phyloP scores from a whole-genome alignment of 768 basidiomycete species.

The Pleurotus tuoliensis region DNA sequence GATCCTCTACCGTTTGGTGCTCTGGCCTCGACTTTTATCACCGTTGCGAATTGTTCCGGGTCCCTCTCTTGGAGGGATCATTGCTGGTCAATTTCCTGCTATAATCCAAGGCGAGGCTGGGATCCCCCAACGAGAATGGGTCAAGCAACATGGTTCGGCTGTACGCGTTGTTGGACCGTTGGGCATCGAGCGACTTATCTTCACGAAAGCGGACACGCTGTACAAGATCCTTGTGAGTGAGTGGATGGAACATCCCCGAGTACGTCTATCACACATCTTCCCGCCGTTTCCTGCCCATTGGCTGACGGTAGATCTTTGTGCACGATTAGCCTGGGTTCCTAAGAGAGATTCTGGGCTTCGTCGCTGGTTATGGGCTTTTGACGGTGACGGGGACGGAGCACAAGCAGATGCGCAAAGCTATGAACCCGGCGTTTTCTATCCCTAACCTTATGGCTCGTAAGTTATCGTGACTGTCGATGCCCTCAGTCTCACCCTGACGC shows the following conservation, averaged over 20 bases:
- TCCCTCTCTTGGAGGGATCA: constrained; percentile 26
- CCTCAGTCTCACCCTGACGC: background rate
- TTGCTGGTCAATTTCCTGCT: constrained; percentile 34
- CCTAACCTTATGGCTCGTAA: constrained; percentile 34
- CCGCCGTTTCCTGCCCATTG: no score
- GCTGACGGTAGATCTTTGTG: no score
- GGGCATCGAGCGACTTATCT: constrained; percentile 41
- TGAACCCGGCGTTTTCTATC: constrained; percentile 51
- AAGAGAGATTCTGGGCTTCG: constrained; percentile 36
- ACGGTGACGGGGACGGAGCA: constrained; percentile 47
- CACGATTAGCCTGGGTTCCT: constrained; percentile 36
- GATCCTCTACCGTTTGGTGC: constrained; percentile 23
- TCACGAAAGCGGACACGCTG: constrained; percentile 40
- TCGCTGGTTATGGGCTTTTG: constrained; percentile 42
- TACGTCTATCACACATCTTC: constrained; percentile 12
- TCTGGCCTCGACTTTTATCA: constrained; percentile 32
- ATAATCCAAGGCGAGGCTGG: constrained; percentile 38
- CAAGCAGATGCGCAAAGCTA: constrained; percentile 44
- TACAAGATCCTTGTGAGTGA: constrained; percentile 39
- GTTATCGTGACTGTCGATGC: constrained; percentile 6
- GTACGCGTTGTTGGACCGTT: constrained; percentile 42
- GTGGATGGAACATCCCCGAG: constrained; percentile 44
- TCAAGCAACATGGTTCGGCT: constrained; percentile 39
- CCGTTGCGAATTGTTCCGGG: constrained; percentile 35
- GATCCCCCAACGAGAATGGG: constrained; percentile 42